Conservation (phyloP, 306 rosid species). For the Glycine latifolia region DNA sequence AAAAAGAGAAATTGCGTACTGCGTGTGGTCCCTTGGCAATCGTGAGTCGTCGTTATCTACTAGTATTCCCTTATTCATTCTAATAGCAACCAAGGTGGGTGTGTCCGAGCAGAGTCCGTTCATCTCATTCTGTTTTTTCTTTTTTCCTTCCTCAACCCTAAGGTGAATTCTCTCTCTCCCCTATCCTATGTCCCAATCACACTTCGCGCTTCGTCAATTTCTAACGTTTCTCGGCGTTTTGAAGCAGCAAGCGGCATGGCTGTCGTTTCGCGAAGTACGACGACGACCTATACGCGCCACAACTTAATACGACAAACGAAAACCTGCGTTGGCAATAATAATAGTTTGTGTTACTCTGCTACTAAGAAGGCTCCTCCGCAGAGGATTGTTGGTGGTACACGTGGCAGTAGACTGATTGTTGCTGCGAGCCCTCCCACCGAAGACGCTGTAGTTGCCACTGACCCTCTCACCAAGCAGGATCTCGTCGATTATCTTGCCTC, state of each 20-base stretch:
- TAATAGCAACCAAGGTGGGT: no score
- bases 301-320: conserved; percentile 49
- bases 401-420: conserved; percentile 60
- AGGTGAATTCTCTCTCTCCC: background rate
- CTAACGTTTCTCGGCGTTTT: background rate
- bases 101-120: no score
- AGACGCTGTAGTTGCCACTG: conserved; percentile 75
- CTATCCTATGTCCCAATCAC: background rate
- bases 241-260: conserved; percentile 53
- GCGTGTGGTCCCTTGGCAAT: no score
- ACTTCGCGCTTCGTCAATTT: background rate
- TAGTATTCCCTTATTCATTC: no score
- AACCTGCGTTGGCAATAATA: conserved; percentile 45
- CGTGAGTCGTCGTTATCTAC: no score
- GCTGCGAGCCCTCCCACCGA: conserved; percentile 96
- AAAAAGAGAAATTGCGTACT: no score
- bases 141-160: background rate
- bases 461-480: conserved; percentile 82
- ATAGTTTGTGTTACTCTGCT: conserved; percentile 44
- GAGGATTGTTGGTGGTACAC: conserved; percentile 44
- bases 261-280: conserved; percentile 51
- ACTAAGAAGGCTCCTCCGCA: conserved; percentile 48
- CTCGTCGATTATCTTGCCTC: conserved; percentile 85
- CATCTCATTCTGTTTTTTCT: background rate
- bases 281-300: conserved; percentile 47